phyloP scores from a whole-genome alignment of 257 asterid genomes.

The Gynochthodes officinalis region DNA sequence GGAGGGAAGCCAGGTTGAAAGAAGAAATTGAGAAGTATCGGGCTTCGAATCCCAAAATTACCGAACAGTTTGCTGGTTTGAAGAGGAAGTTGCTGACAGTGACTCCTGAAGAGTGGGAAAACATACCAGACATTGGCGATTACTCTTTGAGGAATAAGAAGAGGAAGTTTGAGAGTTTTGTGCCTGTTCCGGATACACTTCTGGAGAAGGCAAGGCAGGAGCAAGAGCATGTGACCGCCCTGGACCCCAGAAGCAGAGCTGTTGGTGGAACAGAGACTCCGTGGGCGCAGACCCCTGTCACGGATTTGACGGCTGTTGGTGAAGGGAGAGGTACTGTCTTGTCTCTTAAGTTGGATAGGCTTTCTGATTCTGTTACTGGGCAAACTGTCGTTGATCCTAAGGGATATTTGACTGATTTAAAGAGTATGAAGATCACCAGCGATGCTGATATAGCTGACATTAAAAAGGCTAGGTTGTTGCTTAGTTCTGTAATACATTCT shows the following conservation, averaged over 20 bases:
- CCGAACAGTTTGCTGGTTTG: conserved; percentile 89
- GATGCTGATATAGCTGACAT: conserved; percentile 95
- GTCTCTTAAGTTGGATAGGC: conserved; percentile 76
- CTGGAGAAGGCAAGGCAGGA: conserved; percentile 96
- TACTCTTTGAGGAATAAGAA: conserved; percentile 75
- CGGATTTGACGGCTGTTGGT: conserved; percentile 95
- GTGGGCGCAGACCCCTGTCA: conserved; percentile 76
- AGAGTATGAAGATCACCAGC: conserved; percentile 88
- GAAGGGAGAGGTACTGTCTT: conserved; percentile 96
- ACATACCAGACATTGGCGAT: conserved; percentile 89
- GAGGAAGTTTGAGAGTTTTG: conserved; percentile 89
- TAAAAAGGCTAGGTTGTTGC: conserved; percentile 80
- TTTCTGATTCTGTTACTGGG: conserved; percentile 84
- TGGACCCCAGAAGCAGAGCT: conserved; percentile 82
- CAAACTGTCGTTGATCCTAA: conserved; percentile 92
- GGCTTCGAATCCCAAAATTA: conserved; percentile 81
- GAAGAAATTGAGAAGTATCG: conserved; percentile 91
- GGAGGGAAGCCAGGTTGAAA: conserved; percentile 91
- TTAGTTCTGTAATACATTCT: conserved; percentile 75
- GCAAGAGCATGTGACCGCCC: conserved; percentile 76
- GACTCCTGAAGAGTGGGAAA: conserved; percentile 77
- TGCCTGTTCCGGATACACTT: conserved; percentile 83
- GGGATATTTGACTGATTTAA: conserved; percentile 91
- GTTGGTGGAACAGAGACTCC: conserved; percentile 95
- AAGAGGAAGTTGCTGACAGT: conserved; percentile 68